Conservation (phyloP, 2,329 filamentous ascomycete genomes). For the Parastagonospora nodorum region DNA sequence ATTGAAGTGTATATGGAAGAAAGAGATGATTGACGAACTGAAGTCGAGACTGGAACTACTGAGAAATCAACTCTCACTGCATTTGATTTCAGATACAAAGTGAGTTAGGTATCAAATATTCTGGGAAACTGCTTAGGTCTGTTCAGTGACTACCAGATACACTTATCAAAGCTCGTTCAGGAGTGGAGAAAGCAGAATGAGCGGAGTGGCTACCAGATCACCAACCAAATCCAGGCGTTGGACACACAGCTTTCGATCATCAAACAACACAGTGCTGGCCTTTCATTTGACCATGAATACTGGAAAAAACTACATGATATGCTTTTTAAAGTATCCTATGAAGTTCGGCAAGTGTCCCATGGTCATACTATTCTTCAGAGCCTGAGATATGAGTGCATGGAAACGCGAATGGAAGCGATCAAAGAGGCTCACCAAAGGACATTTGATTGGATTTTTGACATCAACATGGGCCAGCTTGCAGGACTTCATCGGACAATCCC, state of each 20-base stretch:
- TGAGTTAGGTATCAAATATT: neutral
- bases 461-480: neutral
- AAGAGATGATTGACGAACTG: conserved; percentile 2
- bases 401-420: neutral
- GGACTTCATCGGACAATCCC: neutral
- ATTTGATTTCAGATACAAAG: conserved; percentile 1
- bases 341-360: neutral
- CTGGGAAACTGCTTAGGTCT: too few species aligned
- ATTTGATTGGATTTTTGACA: conserved; percentile 11
- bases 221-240: neutral
- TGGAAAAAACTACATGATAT: neutral
- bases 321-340: neutral
- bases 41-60: neutral
- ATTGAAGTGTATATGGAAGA: conserved; percentile 2
- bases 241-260: neutral
- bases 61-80: conserved; percentile 2
- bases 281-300: neutral
- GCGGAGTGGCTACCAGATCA: neutral
- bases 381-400: conserved; percentile 4
- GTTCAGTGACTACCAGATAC: neutral
- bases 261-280: neutral
- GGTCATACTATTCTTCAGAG: neutral
- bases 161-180: neutral
- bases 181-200: neutral
- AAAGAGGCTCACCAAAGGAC: conserved; percentile 3